Evolutionary conservation across 352 stramenopile species (phyloP), one percentile per base, ranked within the genome.

Genomic region (Pseudoperonospora humuli): DNA sequence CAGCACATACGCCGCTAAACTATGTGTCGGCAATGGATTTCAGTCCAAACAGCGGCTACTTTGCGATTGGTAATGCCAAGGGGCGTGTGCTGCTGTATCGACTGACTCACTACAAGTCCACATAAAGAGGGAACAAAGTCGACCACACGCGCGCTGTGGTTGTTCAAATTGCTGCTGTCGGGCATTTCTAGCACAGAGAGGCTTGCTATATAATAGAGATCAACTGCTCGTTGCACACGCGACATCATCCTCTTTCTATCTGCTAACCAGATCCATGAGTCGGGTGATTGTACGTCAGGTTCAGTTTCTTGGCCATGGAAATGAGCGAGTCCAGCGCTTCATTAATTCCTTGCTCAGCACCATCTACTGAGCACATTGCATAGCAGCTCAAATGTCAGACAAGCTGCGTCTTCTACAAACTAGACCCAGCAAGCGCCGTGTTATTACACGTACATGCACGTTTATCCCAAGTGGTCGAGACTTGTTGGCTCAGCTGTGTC

Each of bases 21-120:
- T 98, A 98, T 68, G 93, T 98, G 24, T 96, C 86, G 45, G 77
- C 73, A 33, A 83, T 98, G 63, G 94, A 97, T 57, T 99, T 99
- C 55, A 98, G 90, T 46, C 94, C 94, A 1, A 80, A 78, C 56
- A 96, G 89, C 43, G 87, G 85, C 45, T 95, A 91, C 62, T 85
- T 99, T 41, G 93, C 93, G 0, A 63, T 97, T 11, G 96, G 96
- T 17, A 99, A 99, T 67, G 95, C 97, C 39, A 88, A 95, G 37
- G 96, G 96, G 13, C 92, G 94, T 50, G 96, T 97, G 39, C 63
- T 99, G 39, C 72, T 99, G 24, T 99, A 99, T 72, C 76, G 82
- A 44, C 61, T 99, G 44, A 93, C 88, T 37, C 93, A 98, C 75
- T 98, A 93, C 72, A 76, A 77, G 38, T 87, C 80, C 31, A 90